Base-by-base conservation (phyloP, 2,329 filamentous ascomycete species). In the Aspergillus niger region DNA sequence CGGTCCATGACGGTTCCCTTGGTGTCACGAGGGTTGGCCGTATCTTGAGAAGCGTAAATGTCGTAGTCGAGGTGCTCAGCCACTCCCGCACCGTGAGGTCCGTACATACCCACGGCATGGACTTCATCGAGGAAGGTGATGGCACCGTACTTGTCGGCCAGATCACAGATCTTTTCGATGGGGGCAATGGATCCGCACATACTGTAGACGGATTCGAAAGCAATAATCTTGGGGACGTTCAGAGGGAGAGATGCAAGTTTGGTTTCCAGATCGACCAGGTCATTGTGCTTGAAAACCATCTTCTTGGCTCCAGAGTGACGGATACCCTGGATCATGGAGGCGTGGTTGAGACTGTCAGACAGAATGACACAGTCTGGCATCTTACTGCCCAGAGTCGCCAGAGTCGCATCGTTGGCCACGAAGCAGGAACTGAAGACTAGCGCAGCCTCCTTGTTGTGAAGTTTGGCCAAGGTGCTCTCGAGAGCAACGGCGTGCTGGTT, bases 251-350 rank as follows among this genome's bases (percentile, higher is more conserved):
- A 90, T 2, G 93, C 92, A 66, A 99, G 83, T 80, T 99, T 98
- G 54, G 87, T 87, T 81, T 99, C 95, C 15, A 99, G 83, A 71
- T 99, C 95, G 44, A 84, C 87, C n/a, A 98, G 79, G 71, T 99
- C 93, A 72, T 99, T 99, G 81, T 99, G 95, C 81, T 96, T 96
- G 86, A 98, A 99, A 26, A 99, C 94, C 78, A 98, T 86, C 84
- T 99, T 99, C 81, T 91, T 94, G 41, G 95, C 93, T 49, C 94
- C 93, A 8, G 94, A 98, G 79, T 99, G 95, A 48, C 95, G 91
- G 71, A 99, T 99, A 49, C 95, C 95, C 79, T 98, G 95, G 63
- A 99, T 99, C 95, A 99, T 99, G 5, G 94, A 98, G 11, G 95
- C 95, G 76, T 99, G 95, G 77, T 99, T 99, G 75, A 97, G 81